Evolutionary conservation across 106 monocot genomes (phyloP).

Genomic region (Phalaenopsis equestris): DNA sequence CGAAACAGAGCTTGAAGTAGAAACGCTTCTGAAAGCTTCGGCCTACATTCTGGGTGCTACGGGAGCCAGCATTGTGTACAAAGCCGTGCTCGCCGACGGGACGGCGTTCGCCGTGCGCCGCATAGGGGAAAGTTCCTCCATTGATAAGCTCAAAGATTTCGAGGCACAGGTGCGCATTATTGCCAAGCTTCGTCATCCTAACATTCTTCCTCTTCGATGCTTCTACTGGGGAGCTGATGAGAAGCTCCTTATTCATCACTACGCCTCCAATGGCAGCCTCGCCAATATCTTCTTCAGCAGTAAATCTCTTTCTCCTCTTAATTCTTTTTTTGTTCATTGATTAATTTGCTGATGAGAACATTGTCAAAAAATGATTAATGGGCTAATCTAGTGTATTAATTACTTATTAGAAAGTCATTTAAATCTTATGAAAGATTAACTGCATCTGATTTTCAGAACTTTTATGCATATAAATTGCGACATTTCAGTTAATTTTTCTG

Average conservation of each 20-base stretch:
- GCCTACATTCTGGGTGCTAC: conserved; percentile 95
- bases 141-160: conserved; percentile 78
- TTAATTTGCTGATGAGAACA: too few species aligned
- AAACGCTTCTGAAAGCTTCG: conserved; percentile 86
- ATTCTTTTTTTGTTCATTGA: too few species aligned
- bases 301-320: conserved; percentile 14
- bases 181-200: conserved; percentile 75
- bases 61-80: conserved; percentile 90
- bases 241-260: conserved; percentile 89
- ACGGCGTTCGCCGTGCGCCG: conserved; percentile 75
- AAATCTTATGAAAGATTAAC: too few species aligned
- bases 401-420: too few species aligned
- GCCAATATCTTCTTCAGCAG: conserved; percentile 85
- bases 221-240: conserved; percentile 98
- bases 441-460: too few species aligned
- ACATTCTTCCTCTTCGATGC: conserved; percentile 66
- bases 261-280: conserved; percentile 87
- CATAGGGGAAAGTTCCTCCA: conserved; percentile 57
- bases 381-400: too few species aligned
- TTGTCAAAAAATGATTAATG: too few species aligned
- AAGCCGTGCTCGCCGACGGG: conserved; percentile 90
- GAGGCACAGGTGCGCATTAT: conserved; percentile 70
- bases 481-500: too few species aligned
- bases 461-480: too few species aligned
- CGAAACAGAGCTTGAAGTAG: conserved; percentile 76